Evolutionary conservation across 139 green algal genomes (phyloP).

Genomic region (Mesotaenium endlicherianum): DNA sequence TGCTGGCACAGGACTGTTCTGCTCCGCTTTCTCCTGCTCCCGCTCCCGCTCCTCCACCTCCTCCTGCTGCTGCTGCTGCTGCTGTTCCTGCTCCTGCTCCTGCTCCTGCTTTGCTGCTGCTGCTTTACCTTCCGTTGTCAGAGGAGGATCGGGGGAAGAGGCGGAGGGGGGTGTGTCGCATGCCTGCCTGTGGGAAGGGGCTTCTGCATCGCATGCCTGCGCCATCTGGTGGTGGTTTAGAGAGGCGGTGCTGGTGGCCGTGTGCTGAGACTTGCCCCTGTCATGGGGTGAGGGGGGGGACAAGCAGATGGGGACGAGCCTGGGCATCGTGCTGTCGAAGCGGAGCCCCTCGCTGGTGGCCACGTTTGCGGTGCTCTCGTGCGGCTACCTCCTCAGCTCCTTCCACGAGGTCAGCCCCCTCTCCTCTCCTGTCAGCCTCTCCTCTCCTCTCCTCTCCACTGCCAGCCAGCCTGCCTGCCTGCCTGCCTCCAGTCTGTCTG

Average conservation of each 20-base stretch:
- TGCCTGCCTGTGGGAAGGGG: too few relatives aligned
- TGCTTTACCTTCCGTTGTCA: too few relatives aligned
- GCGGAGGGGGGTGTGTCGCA: too few relatives aligned
- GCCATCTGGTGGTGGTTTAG: too few relatives aligned
- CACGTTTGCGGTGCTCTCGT: conserved; percentile 72
- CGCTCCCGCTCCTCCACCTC: neutral
- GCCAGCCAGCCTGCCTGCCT: too few relatives aligned
- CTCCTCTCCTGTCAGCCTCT: too few relatives aligned
- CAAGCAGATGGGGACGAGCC: conserved; percentile 62
- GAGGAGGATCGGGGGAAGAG: too few relatives aligned
- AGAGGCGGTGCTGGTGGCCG: neutral
- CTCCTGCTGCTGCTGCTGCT: neutral
- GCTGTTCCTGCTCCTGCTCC: neutral
- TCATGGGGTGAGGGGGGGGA: neutral
- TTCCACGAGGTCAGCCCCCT: conserved; percentile 4
- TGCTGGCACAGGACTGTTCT: too few relatives aligned
- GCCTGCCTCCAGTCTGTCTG: too few relatives aligned
- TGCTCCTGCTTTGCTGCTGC: neutral
- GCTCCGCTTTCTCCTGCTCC: neutral
- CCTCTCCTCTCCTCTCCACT: too few relatives aligned
- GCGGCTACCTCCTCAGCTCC: conserved; percentile 34
- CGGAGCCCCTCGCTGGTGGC: conserved; percentile 56
- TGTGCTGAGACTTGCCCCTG: neutral
- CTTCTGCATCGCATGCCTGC: too few relatives aligned
- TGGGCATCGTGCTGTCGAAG: conserved; percentile 56